Evolutionary conservation across 495 filamentous ascomycete genomes (phyloP).

Genomic region (Trichoderma virens): DNA sequence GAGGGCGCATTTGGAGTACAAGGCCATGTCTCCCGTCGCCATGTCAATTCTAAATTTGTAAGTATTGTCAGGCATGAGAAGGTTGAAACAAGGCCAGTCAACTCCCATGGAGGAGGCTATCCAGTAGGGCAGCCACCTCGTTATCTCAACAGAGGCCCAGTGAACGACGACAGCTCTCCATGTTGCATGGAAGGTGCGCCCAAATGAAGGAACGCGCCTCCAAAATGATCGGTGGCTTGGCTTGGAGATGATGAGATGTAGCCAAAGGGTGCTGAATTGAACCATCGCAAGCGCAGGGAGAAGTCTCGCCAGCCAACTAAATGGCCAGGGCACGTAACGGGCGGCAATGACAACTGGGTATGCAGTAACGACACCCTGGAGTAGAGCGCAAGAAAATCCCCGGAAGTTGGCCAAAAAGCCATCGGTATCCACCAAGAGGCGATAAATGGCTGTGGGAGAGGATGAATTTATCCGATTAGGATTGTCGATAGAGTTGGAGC

Average conservation of each 20-base stretch:
- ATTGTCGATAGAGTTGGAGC: constrained; percentile 2
- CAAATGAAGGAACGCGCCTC: constrained; percentile 34
- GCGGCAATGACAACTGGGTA: constrained; percentile 17
- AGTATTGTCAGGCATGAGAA: not conserved
- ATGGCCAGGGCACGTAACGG: not conserved
- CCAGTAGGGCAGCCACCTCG: constrained; percentile 19
- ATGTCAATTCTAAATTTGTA: constrained; percentile 9
- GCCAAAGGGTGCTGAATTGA: constrained; percentile 34
- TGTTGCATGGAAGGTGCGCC: constrained; percentile 35
- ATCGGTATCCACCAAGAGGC: constrained; percentile 26
- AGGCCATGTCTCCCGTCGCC: not conserved
- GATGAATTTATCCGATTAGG: constrained; percentile 32
- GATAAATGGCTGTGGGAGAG: constrained; percentile 29
- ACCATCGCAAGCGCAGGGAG: constrained; percentile 24
- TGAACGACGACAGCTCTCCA: constrained; percentile 28
- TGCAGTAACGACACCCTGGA: constrained; percentile 12
- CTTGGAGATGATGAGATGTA: constrained; percentile 36
- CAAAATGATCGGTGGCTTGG: constrained; percentile 31
- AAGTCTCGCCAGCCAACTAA: constrained; percentile 25
- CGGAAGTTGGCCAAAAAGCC: constrained; percentile 35
- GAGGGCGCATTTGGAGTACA: not conserved
- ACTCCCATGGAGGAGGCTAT: constrained; percentile 12
- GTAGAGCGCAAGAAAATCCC: constrained; percentile 26
- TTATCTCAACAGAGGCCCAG: constrained; percentile 24
- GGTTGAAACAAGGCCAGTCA: not conserved